Evolutionary conservation across 2,329 filamentous ascomycete genomes (phyloP).

Genomic region (Fusarium sp.): DNA sequence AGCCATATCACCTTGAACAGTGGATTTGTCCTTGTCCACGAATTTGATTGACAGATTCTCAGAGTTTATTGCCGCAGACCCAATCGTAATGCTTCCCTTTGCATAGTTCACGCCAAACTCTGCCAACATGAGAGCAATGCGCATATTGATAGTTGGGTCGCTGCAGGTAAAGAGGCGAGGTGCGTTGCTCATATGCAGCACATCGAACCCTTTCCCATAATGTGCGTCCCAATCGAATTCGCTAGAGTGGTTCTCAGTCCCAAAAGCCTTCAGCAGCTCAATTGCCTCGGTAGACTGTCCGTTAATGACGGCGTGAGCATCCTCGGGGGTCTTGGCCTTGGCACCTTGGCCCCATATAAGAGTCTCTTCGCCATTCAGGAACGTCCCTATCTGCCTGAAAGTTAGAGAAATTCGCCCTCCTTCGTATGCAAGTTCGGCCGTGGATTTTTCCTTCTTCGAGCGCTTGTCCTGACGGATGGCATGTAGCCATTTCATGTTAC

Average conservation of each 20-base stretch:
- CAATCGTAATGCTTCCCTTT: conserved; percentile 52
- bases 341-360: conserved; percentile 95
- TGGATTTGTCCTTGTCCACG: conserved; percentile 64
- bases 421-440: conserved; percentile 74
- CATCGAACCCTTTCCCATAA: conserved; percentile 87
- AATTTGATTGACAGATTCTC: conserved; percentile 54
- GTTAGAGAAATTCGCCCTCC: conserved; percentile 91
- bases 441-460: conserved; percentile 69
- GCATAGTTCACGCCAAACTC: conserved; percentile 59
- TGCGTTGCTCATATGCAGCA: conserved; percentile 70
- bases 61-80: conserved; percentile 4
- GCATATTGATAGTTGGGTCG: conserved; percentile 58
- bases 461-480: conserved; percentile 91
- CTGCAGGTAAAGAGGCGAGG: conserved; percentile 61
- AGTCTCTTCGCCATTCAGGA: conserved; percentile 69
- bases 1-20: conserved; percentile 59
- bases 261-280: conserved; percentile 80
- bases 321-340: conserved; percentile 68
- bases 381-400: conserved; percentile 90
- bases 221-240: conserved; percentile 77
- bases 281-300: conserved; percentile 73
- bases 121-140: conserved; percentile 60
- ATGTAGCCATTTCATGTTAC: conserved; percentile 90
- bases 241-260: conserved; percentile 79
- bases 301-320: conserved; percentile 73